A percentile compares a stretch with the other conserved stretches of the same genome.
These are phyloP conservation scores for Dioscorea zingiberensis DNA, from an alignment of 106 monocot genomes.

Conservation along the genomic window DNA sequence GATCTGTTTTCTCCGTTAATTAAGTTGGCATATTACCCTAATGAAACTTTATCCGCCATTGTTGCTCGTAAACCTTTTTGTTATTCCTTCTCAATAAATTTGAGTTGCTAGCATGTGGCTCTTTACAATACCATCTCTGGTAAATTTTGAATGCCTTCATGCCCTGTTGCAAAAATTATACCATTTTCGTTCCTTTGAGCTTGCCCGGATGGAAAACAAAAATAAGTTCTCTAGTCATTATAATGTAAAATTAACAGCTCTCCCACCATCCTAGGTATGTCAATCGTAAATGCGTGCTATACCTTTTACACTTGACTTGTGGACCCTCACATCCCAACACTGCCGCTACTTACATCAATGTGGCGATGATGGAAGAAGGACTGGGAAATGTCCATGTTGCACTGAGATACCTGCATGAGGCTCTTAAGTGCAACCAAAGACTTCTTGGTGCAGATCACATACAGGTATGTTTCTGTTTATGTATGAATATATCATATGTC, in stretches of 20 bases:
- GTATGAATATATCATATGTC: background rate
- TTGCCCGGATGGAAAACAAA: no score
- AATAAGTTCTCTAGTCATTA: no score
- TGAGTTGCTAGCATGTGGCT: no score
- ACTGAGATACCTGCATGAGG: conserved; percentile 88
- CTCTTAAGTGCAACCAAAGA: conserved; percentile 90
- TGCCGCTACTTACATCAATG: conserved; percentile 97
- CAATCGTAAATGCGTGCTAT: conserved; percentile 88
- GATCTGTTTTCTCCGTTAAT: no score
- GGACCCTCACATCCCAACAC: conserved; percentile 98
- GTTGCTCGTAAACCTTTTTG: no score
- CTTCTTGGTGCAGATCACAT: conserved; percentile 94
- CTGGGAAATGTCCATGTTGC: conserved; percentile 93
- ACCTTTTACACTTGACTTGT: conserved; percentile 88
- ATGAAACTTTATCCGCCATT: no score
- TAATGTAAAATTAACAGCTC: background rate
- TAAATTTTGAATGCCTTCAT: no score
- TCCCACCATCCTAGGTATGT: conserved; percentile 58
- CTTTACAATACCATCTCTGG: no score
- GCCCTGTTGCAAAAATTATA: no score
- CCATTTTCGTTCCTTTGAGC: no score
- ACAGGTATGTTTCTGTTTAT: conserved; percentile 58
- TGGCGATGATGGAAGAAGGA: conserved; percentile 99
- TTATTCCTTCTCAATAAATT: no score
- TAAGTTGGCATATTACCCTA: no score